phyloP scores from a whole-genome alignment of 2,329 filamentous ascomycete species.

The Acrocalymma vagum region DNA sequence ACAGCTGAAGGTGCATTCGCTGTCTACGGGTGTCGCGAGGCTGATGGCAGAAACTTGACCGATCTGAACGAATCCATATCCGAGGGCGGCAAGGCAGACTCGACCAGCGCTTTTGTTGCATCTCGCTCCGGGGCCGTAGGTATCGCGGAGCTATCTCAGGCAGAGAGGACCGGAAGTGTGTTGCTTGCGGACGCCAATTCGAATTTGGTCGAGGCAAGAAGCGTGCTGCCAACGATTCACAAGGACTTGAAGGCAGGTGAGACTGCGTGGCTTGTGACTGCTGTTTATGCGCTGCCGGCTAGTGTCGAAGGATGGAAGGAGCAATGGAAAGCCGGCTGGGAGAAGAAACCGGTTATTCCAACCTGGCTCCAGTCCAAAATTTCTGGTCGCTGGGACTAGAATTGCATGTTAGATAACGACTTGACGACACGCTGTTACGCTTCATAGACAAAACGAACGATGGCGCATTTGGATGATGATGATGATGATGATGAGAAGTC shows the following conservation, averaged over 20 bases:
- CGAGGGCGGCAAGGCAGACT: slow-evolving; percentile 48
- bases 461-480: too few species aligned
- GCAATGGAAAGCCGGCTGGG: slow-evolving; percentile 62
- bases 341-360: slow-evolving; percentile 65
- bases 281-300: slow-evolving; percentile 74
- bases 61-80: slow-evolving; percentile 46
- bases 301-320: slow-evolving; percentile 59
- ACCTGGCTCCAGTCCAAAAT: slow-evolving; percentile 68
- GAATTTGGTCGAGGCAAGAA: slow-evolving; percentile 77
- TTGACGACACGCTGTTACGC: too few species aligned
- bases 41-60: slow-evolving; percentile 65
- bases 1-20: slow-evolving; percentile 81
- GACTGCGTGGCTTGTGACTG: slow-evolving; percentile 73
- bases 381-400: slow-evolving; percentile 30
- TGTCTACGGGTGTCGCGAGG: slow-evolving; percentile 67
- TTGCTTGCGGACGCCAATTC: slow-evolving; percentile 82
- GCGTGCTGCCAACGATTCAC: slow-evolving; percentile 74
- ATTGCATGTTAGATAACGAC: too few species aligned
- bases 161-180: slow-evolving; percentile 65
- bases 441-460: too few species aligned
- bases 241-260: slow-evolving; percentile 66
- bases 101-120: slow-evolving; percentile 52
- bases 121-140: slow-evolving; percentile 61
- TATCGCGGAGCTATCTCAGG: slow-evolving; percentile 54
- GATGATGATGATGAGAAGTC: too few species aligned